phyloP scores from a whole-genome alignment of 306 rosid genomes.

The Fagus sylvatica region DNA sequence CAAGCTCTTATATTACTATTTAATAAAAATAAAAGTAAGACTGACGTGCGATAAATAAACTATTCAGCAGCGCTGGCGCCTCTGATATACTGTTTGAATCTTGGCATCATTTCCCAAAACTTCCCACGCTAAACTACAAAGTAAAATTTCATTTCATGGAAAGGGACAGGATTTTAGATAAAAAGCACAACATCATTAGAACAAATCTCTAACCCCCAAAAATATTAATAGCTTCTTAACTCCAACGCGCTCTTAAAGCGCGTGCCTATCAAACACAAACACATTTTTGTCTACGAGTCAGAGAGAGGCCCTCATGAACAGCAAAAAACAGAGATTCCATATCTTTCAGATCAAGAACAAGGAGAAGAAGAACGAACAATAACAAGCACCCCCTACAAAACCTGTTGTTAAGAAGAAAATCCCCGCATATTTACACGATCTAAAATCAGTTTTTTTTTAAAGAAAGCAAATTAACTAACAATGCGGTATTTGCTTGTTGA shows the following conservation, averaged over 20 bases:
- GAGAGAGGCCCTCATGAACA: not conserved
- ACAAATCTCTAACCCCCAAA: not conserved
- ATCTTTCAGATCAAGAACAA: constrained; percentile 19
- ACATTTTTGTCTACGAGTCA: too few relatives aligned
- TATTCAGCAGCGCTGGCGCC: constrained; percentile 59
- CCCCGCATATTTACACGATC: constrained; percentile 52
- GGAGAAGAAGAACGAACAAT: constrained; percentile 4
- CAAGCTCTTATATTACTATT: too few relatives aligned
- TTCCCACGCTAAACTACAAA: constrained; percentile 22
- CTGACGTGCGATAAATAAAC: constrained; percentile 49
- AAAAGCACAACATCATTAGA: too few relatives aligned
- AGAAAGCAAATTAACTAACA: constrained; percentile 10
- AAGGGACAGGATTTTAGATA: constrained; percentile 48
- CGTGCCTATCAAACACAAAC: constrained; percentile 9
- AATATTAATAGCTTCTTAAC: not conserved
- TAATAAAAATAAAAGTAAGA: too few relatives aligned
- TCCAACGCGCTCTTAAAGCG: constrained; percentile 5
- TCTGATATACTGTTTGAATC: constrained; percentile 47
- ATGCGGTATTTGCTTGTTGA: constrained; percentile 37
- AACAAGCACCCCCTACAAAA: not conserved
- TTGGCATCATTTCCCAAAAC: constrained; percentile 79
- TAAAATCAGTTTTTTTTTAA: constrained; percentile 12
- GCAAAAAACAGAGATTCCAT: constrained; percentile 30
- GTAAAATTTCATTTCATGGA: constrained; percentile 9
- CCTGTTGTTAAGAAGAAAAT: constrained; percentile 10